These are phyloP conservation scores for Salvia splendens DNA, from an alignment of 257 asterid genomes.

Conservation along the genomic window DNA sequence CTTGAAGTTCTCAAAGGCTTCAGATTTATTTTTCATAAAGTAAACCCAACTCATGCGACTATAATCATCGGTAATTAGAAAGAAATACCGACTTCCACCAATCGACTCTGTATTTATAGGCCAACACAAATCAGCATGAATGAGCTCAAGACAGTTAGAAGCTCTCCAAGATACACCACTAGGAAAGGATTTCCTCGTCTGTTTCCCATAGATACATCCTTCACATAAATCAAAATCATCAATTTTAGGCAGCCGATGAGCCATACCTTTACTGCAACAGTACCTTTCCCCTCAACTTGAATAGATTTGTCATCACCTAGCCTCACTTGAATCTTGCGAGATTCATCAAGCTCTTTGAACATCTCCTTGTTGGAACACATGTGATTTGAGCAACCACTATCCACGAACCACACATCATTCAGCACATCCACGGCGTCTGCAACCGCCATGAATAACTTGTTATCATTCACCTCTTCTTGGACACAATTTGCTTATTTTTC, in stretches of 20 bases:
- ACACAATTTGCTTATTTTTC: conserved; percentile 12
- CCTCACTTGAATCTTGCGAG: conserved; percentile 1
- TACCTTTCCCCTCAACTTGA: conserved; percentile 1
- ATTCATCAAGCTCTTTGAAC: conserved; percentile 5
- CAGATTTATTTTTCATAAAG: conserved; percentile 2
- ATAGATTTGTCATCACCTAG: not conserved
- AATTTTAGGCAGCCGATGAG: conserved; percentile 19
- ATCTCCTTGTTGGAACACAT: not conserved
- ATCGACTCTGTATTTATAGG: not conserved
- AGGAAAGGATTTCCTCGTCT: not conserved
- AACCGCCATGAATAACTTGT: conserved; percentile 14
- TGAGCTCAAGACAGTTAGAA: not conserved
- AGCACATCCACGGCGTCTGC: not conserved
- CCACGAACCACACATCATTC: not conserved
- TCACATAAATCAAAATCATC: conserved; percentile 18
- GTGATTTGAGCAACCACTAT: not conserved
- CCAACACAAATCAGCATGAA: conserved; percentile 17
- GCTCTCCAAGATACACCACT: not conserved
- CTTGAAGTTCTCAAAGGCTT: conserved; percentile 19
- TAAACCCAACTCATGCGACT: conserved; percentile 13
- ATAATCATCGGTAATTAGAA: conserved; percentile 10
- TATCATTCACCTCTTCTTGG: conserved; percentile 13
- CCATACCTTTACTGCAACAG: conserved; percentile 25
- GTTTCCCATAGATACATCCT: conserved; percentile 27
- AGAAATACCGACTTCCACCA: conserved; percentile 14